Base-by-base conservation (phyloP, 768 basidiomycete species). In the Chalciporus chontae region DNA sequence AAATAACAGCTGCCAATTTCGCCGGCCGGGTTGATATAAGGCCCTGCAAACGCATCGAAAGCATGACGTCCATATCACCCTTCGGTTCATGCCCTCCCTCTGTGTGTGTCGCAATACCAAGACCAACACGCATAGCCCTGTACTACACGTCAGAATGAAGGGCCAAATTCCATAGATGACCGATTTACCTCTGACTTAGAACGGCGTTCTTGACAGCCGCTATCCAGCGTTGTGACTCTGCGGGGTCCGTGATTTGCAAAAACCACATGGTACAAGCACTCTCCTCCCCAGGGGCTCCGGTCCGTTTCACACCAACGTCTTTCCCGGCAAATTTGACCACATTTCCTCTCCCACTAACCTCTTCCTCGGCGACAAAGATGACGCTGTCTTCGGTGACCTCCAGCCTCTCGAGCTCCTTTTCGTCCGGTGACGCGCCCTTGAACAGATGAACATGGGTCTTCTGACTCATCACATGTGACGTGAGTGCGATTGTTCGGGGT, bases 31-130 rank as follows among this genome's bases (percentile, higher is more conserved):
- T 23, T 72, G 72, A 24, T 72, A 71, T 54, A 74, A 70, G 46
- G n/a, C 78, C 81, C 57, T 87, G 85, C 27, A 80, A 74, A 42
- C 83, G 83, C 75, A 90, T 87, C 26, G 85, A 84, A 31, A 90
- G 74, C 79, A 89, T 86, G 41, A 90, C 88, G 62, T 90, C 88
- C 72, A 90, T 79, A 60, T 90, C 88, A 6, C 88, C 88, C 40
- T 82, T 75, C 18, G 86, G 87, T 52, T 88, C 88, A 23, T 77
- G 69, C 14, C 70, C 72, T 18, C 73, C 70, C 3, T 70, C 57
- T 18, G 69, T 68, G 36, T 69, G 69, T 0, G 74, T 62, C 23
- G 79, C 68, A 19, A 73, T 67, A 29, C 79, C 77, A 11, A 90
- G 65, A 14, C 87, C 87, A 8, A 83, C 85, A 18, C 85, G 83